Conservation (phyloP, 345 rosid species). For the Citrus unshiu region DNA sequence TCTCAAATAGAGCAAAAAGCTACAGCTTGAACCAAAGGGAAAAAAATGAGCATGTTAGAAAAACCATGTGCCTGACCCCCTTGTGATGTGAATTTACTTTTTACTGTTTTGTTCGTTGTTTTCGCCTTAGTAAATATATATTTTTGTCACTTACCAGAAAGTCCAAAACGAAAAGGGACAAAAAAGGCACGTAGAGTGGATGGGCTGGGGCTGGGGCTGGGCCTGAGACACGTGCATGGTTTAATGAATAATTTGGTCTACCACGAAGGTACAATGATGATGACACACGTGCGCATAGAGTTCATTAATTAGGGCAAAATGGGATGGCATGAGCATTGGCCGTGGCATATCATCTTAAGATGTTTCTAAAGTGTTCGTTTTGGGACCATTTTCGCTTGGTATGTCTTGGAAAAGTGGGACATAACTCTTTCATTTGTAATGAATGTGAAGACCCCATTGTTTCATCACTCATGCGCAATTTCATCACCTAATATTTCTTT, state of each 20-base stretch:
- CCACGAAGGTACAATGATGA: constrained; percentile 40
- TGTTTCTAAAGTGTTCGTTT: constrained; percentile 22
- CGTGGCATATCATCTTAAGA: constrained; percentile 1
- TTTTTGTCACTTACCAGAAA: no score
- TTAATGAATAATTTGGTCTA: constrained; percentile 40
- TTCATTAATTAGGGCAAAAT: constrained; percentile 13
- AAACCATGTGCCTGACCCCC: neutral
- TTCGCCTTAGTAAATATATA: no score
- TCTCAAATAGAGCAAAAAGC: no score
- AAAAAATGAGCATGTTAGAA: neutral
- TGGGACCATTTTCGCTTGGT: constrained; percentile 35
- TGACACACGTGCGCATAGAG: constrained; percentile 57
- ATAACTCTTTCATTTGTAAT: constrained; percentile 27
- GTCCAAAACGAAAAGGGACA: no score
- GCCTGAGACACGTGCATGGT: constrained; percentile 30
- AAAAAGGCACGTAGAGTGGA: neutral
- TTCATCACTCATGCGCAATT: constrained; percentile 19
- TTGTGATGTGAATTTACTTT: neutral
- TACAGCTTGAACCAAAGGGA: no score
- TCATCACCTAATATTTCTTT: neutral
- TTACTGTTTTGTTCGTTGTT: neutral
- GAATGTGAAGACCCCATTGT: constrained; percentile 15
- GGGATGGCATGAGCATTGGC: neutral
- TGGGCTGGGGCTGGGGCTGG: constrained; percentile 2
- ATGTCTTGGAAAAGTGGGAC: constrained; percentile 42